Base-by-base conservation (phyloP, 345 rosid species). In the Pugionium dolabratum region DNA sequence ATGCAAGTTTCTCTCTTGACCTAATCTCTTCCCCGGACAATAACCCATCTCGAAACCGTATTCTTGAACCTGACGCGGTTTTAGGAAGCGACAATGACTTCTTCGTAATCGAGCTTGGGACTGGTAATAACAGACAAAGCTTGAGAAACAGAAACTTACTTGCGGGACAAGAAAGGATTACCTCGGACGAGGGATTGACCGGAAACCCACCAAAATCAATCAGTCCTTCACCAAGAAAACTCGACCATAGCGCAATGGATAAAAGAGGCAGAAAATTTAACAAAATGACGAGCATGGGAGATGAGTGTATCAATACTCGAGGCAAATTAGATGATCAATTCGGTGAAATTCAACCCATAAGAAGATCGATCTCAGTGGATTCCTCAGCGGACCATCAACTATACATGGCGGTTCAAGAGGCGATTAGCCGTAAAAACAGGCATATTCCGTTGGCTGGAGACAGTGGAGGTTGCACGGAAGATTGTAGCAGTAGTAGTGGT, bases 321-420 rank as follows among this genome's bases (percentile, higher is more conserved):
- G 78, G 79, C 7, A 80, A 83, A 18, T 18, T 18, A 52, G 78
- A 79, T 41, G 78, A 81, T 5, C 82, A 71, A 5, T 88, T 86
- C 40, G 81, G 76, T 39, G 64, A 9, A 40, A 73, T 94, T 35
- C 86, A 85, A 50, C 90, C 95, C 10, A 78, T 94, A 25, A 75
- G 99, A 67, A 86, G 99, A 71, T 94, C 99, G 1, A 72, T 94
- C 27, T 94, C 99, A 2, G 82, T 90, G 99, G 97, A 94, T 55
- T 90, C 97, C 2, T 87, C 95, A 0, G 78, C 73, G 2, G 95
- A 90, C 63, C 82, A 86, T n/a, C 84, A 84, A 34, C 74, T 88
- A 1, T 81, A 75, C 67, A 31, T 78, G 28, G 85, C 92, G 4
- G 76, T 86, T 46, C 98, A 84, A 77, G 91, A 88, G 50, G 83